These are phyloP conservation scores for Agapanthus africanus DNA, from an alignment of 106 monocot species.

Conservation along the genomic window DNA sequence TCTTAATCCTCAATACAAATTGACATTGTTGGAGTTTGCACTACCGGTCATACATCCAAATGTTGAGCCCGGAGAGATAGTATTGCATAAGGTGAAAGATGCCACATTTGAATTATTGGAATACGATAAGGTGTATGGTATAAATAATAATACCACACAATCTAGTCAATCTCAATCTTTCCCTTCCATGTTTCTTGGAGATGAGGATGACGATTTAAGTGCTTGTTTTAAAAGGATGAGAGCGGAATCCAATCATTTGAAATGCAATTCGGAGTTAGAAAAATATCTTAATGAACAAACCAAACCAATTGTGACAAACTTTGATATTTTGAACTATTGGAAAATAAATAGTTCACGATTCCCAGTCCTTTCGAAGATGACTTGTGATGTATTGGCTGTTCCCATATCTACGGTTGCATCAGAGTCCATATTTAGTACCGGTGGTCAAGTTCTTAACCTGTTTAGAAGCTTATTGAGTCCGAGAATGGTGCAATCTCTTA, in stretches of 20 bases:
- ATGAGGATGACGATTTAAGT: neutral
- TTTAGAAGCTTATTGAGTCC: too few relatives aligned
- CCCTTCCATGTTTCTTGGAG: neutral
- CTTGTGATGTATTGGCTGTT: neutral
- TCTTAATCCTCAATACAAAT: neutral
- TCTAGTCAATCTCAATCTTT: neutral
- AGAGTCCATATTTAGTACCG: neutral
- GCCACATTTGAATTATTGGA: neutral
- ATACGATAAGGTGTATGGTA: neutral
- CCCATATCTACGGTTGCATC: neutral
- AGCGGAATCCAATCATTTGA: neutral
- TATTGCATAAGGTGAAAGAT: neutral
- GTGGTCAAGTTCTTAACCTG: too few relatives aligned
- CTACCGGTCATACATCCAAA: too few relatives aligned
- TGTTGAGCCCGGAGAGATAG: too few relatives aligned
- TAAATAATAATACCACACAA: neutral
- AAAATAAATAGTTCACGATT: neutral
- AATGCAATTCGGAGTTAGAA: neutral
- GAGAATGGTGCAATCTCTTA: too few relatives aligned
- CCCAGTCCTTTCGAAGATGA: neutral
- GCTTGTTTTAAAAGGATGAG: neutral
- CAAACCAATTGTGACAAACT: neutral
- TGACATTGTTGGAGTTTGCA: neutral
- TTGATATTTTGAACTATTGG: neutral
- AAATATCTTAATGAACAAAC: neutral